Evolutionary conservation across 129 eudicot species (phyloP), one percentile per base, ranked within the genome.

Genomic region (Flaveria robusta): DNA sequence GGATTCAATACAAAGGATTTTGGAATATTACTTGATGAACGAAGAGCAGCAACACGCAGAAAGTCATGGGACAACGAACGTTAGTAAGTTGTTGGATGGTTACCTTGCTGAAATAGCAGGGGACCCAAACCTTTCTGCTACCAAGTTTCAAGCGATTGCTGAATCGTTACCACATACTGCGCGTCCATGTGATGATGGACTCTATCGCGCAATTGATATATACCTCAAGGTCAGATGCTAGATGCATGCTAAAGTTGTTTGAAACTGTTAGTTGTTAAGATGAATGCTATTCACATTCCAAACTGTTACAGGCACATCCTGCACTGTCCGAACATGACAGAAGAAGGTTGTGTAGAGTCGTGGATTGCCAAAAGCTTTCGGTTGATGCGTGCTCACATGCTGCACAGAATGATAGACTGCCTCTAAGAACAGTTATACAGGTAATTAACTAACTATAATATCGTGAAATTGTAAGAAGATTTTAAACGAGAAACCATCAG

Each of bases 91-190:
- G 45, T 60, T 92, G 34, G 96, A 92, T 83, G 86, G 59, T 59
- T 92, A 87, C 83, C 83, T 92, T 64, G 96, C 93, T n/a, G 97
- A 92, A 84, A 85, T 89, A 27, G 93, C 96, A 45, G 83, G 82
- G 47, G 97, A 92, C 42, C 91, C 91, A 54, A 81, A 85, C 71
- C 93, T 92, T 42, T 78, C 91, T 2, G 77, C 86, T 39, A 66
- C 85, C 58, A 86, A 87, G 72, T 92, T 89, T 74, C 91, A 84
- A 78, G 81, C 83, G 51, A 72, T 92, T 55, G 96, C 98, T 18
- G 92, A 92, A 75, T 71, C 86, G 9, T 85, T 91, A 86, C 95
- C 92, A 7, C 82, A 84, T 72, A 70, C 78, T 76, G 86, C 91
- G 39, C 85, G 97, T 43, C 80, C 87, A 22, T 87, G 93, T 83